Evolutionary conservation across 2,329 filamentous ascomycete species (phyloP).

Genomic region (Fusarium decemcellulare): DNA sequence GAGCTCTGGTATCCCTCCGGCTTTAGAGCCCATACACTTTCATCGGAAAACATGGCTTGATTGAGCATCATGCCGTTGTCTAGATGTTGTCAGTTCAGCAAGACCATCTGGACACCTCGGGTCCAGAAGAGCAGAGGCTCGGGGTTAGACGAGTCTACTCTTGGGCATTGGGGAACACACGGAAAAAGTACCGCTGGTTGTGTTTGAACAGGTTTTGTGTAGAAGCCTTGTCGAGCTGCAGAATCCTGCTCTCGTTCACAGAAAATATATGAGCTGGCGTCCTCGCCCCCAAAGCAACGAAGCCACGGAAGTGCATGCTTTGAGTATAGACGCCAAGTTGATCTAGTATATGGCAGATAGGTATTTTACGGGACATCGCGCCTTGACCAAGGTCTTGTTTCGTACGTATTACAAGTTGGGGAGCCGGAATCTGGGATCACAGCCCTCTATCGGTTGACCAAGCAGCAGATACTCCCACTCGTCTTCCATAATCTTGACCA

Average conservation of each 20-base stretch:
- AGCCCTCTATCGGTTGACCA: slow-evolving; percentile 53
- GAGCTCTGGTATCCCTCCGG: slow-evolving; percentile 72
- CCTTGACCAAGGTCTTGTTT: slow-evolving; percentile 85
- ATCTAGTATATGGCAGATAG: neutral
- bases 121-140: slow-evolving; percentile 94
- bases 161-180: slow-evolving; percentile 87
- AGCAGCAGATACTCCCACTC: slow-evolving; percentile 84
- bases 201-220: slow-evolving; percentile 83
- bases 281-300: slow-evolving; percentile 54
- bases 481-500: slow-evolving; percentile 95
- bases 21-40: slow-evolving; percentile 88
- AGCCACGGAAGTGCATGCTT: neutral
- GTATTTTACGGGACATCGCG: neutral
- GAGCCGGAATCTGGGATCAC: slow-evolving; percentile 65
- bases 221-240: slow-evolving; percentile 68
- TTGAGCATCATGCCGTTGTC: slow-evolving; percentile 97
- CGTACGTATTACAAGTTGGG: slow-evolving; percentile 79
- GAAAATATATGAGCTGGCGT: slow-evolving; percentile 83
- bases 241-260: slow-evolving; percentile 84
- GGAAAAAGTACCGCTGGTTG: slow-evolving; percentile 89
- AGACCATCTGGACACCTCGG: slow-evolving; percentile 95
- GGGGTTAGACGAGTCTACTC: slow-evolving; percentile 90
- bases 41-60: slow-evolving; percentile 94
- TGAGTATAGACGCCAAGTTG: neutral
- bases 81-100: slow-evolving; percentile 95